Evolutionary conservation across 768 basidiomycete species (phyloP).

Genomic region (Terana coerulea): DNA sequence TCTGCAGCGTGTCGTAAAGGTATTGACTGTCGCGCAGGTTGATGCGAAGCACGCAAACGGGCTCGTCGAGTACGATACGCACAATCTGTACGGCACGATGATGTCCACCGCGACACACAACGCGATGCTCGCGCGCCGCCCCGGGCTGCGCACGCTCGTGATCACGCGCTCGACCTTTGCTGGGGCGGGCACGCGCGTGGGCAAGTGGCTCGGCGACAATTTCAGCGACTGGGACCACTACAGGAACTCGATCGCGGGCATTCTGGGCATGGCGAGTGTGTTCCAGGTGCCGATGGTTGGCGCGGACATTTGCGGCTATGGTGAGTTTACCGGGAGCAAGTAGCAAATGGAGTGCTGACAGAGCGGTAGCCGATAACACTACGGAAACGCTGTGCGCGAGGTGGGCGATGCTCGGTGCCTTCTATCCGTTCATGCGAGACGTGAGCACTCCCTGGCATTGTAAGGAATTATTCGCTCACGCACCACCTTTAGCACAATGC

Average conservation of each 20-base stretch:
- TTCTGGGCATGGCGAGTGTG: slow-evolving; percentile 61
- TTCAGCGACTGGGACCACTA: slow-evolving; percentile 58
- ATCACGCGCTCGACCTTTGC: slow-evolving; percentile 75
- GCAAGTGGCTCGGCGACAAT: slow-evolving; percentile 75
- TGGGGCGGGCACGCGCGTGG: slow-evolving; percentile 62
- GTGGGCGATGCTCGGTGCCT: slow-evolving; percentile 76
- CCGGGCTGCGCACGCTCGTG: slow-evolving; percentile 55
- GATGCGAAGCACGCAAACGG: slow-evolving; percentile 52
- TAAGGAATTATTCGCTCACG: background rate
- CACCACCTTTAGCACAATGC: slow-evolving; percentile 44
- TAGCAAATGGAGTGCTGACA: background rate
- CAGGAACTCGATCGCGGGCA: slow-evolving; percentile 54
- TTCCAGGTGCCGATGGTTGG: slow-evolving; percentile 77
- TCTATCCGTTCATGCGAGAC: slow-evolving; percentile 79
- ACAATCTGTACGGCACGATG: slow-evolving; percentile 70
- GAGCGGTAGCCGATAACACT: slow-evolving; percentile 46
- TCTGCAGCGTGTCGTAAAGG: background rate
- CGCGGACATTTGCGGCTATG: slow-evolving; percentile 68
- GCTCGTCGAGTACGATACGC: slow-evolving; percentile 55
- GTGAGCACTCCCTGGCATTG: slow-evolving; percentile 32
- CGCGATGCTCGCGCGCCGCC: slow-evolving; percentile 61
- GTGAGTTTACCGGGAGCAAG: slow-evolving; percentile 29
- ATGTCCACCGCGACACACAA: slow-evolving; percentile 61
- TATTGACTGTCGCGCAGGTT: slow-evolving; percentile 17
- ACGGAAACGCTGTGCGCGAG: slow-evolving; percentile 69